phyloP scores from a whole-genome alignment of 371 early-diverging fungal species.

The Mycotypha africana region DNA sequence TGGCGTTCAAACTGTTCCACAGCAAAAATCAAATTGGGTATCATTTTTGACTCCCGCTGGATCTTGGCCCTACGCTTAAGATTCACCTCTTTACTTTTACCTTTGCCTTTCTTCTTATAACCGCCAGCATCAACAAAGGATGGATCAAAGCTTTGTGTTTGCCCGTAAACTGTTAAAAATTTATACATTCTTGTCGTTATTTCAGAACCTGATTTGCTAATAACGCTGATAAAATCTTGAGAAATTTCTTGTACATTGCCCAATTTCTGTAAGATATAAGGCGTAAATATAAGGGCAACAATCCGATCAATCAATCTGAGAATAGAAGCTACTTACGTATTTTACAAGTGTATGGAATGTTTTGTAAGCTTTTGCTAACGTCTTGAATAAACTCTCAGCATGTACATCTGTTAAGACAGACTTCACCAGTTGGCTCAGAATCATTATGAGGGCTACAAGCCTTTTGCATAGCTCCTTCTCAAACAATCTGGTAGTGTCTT shows the following conservation, averaged over 20 bases:
- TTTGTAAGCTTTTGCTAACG: constrained; percentile 35
- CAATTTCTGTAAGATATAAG: constrained; percentile 26
- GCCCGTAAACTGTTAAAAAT: constrained; percentile 41
- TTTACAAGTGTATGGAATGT: constrained; percentile 33
- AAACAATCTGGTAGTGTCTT: constrained; percentile 15
- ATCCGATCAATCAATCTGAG: not conserved
- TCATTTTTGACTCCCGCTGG: constrained; percentile 56
- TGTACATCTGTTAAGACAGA: constrained; percentile 21
- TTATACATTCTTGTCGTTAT: constrained; percentile 47
- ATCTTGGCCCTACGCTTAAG: constrained; percentile 42
- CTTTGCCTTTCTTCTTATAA: constrained; percentile 9
- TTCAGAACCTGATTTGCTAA: constrained; percentile 22
- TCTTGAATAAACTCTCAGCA: constrained; percentile 41
- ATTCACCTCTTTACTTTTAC: constrained; percentile 21
- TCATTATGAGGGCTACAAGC: constrained; percentile 15
- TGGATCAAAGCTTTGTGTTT: constrained; percentile 9
- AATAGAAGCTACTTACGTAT: constrained; percentile 31
- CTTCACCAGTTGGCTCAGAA: constrained; percentile 27
- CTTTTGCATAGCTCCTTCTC: constrained; percentile 28
- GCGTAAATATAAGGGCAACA: too few species aligned
- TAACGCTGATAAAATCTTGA: constrained; percentile 25
- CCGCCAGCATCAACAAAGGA: too few species aligned
- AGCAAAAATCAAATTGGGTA: constrained; percentile 58
- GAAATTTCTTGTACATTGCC: constrained; percentile 20
- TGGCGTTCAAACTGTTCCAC: constrained; percentile 69